Evolutionary conservation across 2,329 filamentous ascomycete species (phyloP).

Genomic region (Diaporthe ampelina): DNA sequence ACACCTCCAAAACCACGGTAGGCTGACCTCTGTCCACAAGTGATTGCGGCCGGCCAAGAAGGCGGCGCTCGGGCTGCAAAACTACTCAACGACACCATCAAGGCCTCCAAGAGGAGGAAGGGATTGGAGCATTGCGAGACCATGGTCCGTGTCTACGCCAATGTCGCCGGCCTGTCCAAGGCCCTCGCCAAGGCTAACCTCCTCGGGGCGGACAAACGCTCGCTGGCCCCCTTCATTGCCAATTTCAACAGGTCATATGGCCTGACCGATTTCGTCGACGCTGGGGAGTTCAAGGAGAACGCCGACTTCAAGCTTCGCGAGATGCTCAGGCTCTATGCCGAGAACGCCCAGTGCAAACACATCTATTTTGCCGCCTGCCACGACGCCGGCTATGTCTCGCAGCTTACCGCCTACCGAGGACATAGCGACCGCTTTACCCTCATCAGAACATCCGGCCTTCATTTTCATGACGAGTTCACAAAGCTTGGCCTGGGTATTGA

Average conservation of each 20-base stretch:
- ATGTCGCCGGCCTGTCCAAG: conserved; percentile 67
- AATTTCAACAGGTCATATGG: conserved; percentile 70
- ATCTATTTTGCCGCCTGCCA: conserved; percentile 76
- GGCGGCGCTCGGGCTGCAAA: conserved; percentile 70
- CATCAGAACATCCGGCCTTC: conserved; percentile 59
- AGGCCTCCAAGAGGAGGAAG: conserved; percentile 60
- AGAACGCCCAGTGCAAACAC: conserved; percentile 73
- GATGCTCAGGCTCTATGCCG: conserved; percentile 63
- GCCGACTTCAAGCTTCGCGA: conserved; percentile 72
- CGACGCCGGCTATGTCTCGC: conserved; percentile 69
- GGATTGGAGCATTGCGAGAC: conserved; percentile 65
- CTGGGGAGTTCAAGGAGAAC: conserved; percentile 71
- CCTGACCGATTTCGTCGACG: conserved; percentile 73
- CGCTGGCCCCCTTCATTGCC: conserved; percentile 67
- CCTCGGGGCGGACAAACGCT: conserved; percentile 67
- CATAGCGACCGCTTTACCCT: conserved; percentile 67
- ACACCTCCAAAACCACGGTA: no score
- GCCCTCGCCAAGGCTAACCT: conserved; percentile 63
- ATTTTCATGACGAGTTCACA: conserved; percentile 66
- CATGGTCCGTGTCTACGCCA: conserved; percentile 69
- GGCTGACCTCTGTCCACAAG: conserved; percentile 12
- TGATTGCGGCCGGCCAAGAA: conserved; percentile 61
- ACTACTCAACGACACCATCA: conserved; percentile 65
- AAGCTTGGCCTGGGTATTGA: conserved; percentile 64
- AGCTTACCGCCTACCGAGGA: conserved; percentile 66